A percentile compares a stretch with the other conserved stretches of the same genome.
Evolutionary conservation across 805 yeast species (phyloP).

Genomic region (Kuraishia ogatae): DNA sequence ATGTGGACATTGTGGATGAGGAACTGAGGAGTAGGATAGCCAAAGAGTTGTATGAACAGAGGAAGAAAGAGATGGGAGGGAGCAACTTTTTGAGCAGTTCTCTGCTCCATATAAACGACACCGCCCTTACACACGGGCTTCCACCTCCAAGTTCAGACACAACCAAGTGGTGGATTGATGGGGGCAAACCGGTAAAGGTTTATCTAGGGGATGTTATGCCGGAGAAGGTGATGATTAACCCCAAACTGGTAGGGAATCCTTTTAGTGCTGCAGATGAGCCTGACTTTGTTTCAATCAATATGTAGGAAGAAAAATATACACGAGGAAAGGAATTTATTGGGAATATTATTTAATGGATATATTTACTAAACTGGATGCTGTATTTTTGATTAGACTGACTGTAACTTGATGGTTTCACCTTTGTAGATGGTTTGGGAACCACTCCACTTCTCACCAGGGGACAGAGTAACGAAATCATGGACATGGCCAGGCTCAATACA

Average conservation of each 20-base stretch:
- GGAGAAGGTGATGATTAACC: slow-evolving; percentile 43
- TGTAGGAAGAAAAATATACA: not conserved
- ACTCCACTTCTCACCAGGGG: slow-evolving; percentile 69
- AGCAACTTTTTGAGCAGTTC: slow-evolving; percentile 23
- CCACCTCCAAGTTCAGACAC: slow-evolving; percentile 88
- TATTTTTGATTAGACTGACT: slow-evolving; percentile 1
- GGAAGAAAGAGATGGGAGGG: slow-evolving; percentile 31
- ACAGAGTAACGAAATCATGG: slow-evolving; percentile 49
- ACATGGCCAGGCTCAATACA: slow-evolving; percentile 95
- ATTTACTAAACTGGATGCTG: too few relatives aligned
- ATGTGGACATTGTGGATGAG: slow-evolving; percentile 60
- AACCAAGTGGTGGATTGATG: slow-evolving; percentile 88
- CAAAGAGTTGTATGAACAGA: slow-evolving; percentile 45
- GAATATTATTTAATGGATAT: not conserved
- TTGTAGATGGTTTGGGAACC: slow-evolving; percentile 56
- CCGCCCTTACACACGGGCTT: slow-evolving; percentile 29
- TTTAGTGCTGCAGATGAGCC: slow-evolving; percentile 45
- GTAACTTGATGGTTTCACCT: slow-evolving; percentile 40
- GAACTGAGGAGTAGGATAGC: slow-evolving; percentile 37
- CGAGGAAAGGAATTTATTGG: not conserved
- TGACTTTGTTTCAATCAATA: slow-evolving; percentile 31
- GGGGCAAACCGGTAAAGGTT: slow-evolving; percentile 69
- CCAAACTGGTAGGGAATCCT: slow-evolving; percentile 65
- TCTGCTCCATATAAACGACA: slow-evolving; percentile 20
- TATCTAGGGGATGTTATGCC: slow-evolving; percentile 34